Evolutionary conservation across 768 basidiomycete species (phyloP), one percentile per base, ranked within the genome.

Genomic region (Dentipellis fragilis): DNA sequence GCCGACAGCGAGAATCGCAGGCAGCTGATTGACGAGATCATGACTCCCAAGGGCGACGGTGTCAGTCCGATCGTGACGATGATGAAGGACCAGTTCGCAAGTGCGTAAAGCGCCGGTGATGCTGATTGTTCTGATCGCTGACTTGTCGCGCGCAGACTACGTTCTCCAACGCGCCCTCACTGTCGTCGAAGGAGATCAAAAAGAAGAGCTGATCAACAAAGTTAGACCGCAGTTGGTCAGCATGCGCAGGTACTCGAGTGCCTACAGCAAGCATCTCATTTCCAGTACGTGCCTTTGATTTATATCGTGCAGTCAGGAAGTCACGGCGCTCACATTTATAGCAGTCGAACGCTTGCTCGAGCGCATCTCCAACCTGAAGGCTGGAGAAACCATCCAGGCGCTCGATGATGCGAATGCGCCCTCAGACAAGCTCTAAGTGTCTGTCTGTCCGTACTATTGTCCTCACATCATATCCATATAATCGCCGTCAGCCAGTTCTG

Each of bases 51-150:
- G 58, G 72, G 75, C 29, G 85, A 90, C 59, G 87, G 87, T 4
- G 72, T 81, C 51, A 85, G 78, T 58, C 78, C 79, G 45, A 69
- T 90, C 23, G 78, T 89, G 57, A 78, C 79, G 2, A 80, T 82
- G 69, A 88, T 94, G 80, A 88, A 88, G 70, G 90, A 95, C 66
- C 89, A 89, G 63, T 93, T 80, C 69, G 90, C 85, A 51, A 93
- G 86, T 93, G 65, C 66, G 91, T 80, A 12, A 12, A 54, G 6
- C 6, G 29, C 29, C 29, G 29, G 3, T 29, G 29, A 29, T 29
- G 29, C 29, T 29, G 29, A 29, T 29, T 29, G 29, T 29, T 29
- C 38, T 51, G 2, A 14, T 5, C n/a, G 51, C 57, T 35, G 48
- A 1, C 49, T 34, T 54, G 46, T 40, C 49, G 40, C 60, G 23